Percentiles rank a stretch among this genome's conserved stretches.
phyloP scores from a whole-genome alignment of 2,329 filamentous ascomycete species.

The Cytospora piceae region DNA sequence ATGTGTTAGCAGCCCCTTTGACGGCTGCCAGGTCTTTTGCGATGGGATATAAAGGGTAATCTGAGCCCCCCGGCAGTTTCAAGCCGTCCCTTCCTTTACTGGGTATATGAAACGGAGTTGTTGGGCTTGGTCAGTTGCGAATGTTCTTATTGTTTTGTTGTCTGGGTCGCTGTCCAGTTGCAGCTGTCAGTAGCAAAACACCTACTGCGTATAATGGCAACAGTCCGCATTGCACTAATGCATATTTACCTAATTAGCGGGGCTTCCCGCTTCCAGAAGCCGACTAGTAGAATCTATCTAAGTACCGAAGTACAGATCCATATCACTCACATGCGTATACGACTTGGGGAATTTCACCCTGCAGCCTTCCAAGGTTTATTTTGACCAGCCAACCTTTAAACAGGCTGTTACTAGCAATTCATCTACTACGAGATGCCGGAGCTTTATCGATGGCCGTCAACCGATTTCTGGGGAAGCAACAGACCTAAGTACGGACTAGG shows the following conservation, averaged over 20 bases:
- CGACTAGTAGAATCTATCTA: background rate
- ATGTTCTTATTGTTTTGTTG: background rate
- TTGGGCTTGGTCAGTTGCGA: background rate
- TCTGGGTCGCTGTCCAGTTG: background rate
- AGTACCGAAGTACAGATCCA: background rate
- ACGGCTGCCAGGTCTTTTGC: background rate
- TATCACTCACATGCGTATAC: background rate
- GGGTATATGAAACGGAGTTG: no score
- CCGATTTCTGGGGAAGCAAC: background rate
- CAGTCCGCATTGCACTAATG: background rate
- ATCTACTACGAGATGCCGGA: background rate
- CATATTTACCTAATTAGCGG: constrained; percentile 1
- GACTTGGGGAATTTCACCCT: background rate
- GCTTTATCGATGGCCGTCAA: background rate
- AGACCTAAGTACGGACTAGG: background rate
- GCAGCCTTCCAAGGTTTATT: background rate
- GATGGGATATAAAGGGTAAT: background rate
- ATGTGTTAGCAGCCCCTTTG: constrained; percentile 8
- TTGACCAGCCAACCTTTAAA: background rate
- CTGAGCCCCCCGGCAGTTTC: no score
- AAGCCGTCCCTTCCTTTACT: no score
- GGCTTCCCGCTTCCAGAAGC: constrained; percentile 2
- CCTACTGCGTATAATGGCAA: background rate
- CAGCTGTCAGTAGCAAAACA: background rate
- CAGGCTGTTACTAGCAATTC: background rate